Base-by-base conservation (phyloP, 164 flowering plant species). In the Piper longum region DNA sequence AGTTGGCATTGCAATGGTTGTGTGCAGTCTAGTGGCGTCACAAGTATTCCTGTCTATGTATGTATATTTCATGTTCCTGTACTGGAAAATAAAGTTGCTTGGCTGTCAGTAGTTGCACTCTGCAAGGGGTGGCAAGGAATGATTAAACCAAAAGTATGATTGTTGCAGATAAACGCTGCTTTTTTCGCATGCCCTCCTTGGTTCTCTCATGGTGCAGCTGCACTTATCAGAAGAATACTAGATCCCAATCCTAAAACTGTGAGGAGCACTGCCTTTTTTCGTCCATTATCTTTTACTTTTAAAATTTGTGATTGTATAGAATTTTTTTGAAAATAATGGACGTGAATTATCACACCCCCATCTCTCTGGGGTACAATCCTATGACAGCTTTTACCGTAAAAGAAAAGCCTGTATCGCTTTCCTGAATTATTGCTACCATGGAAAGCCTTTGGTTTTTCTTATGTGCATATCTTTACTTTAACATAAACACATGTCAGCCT, bases 211-310 rank as follows among this genome's bases (percentile, higher is more conserved):
- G 93, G 79, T 43, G 85, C 83, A 16, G 80, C 61, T 66, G 70
- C 87, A 62, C 71, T 93, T 76, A 78, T 93, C 62, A 75, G 72
- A 42, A 88, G 73, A 67, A 84, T 93, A 70, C 88, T 93, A 63
- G 93, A 90, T 69, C 91, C 97, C 36, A 90, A 88, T 77, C 95
- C 96, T 43, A 71, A 74, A 79, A 84, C 92, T 59, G 99, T 80
- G 36, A 67, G 55, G 64, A 44, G 59, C 26, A 62, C 43, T 41
- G 12, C 12, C 13, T n/a, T 42, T 40, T 3, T 44, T 61, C 48
- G 0, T 11, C 7, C 11, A 5, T 5, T 44, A 5, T 44, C 11
- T 44, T 5, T 48, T 9, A 14, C 52, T 48, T 9, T 48, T 48
- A 2, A 8, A 14, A 5, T 14, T 9, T 48, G 52, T 9, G 9